These are phyloP conservation scores for Pythium guiyangense DNA, from an alignment of 352 stramenopile genomes.

Conservation along the genomic window DNA sequence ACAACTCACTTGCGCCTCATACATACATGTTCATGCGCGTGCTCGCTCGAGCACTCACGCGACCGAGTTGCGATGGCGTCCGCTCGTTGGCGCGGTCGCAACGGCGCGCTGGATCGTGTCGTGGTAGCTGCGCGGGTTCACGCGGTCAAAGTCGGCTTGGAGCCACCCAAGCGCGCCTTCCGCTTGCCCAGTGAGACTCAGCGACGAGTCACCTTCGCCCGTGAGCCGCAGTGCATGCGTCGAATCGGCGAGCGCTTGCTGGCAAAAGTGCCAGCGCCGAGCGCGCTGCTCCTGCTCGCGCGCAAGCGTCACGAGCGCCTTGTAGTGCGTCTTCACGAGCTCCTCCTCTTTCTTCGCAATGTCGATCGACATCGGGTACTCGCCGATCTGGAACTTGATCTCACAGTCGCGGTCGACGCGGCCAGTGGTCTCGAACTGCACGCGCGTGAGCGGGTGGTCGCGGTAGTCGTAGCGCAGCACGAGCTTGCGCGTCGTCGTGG, in stretches of 20 bases:
- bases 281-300: constrained; percentile 33
- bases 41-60: no score
- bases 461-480: constrained; percentile 38
- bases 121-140: constrained; percentile 33
- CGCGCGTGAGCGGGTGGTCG: constrained; percentile 22
- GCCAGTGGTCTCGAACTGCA: constrained; percentile 51
- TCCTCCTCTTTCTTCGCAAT: constrained; percentile 45
- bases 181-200: constrained; percentile 23
- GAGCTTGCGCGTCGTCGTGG: constrained; percentile 47
- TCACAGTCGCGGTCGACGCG: constrained; percentile 56
- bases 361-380: constrained; percentile 37
- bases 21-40: no score
- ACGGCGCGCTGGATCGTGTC: constrained; percentile 15
- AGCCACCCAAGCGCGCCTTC: constrained; percentile 22
- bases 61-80: neutral
- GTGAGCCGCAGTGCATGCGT: neutral
- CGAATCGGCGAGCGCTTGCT: constrained; percentile 20
- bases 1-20: no score
- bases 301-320: constrained; percentile 34
- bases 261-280: constrained; percentile 29
- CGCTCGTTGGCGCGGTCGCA: neutral
- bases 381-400: constrained; percentile 56
- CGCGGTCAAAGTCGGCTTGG: constrained; percentile 21
- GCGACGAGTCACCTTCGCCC: constrained; percentile 1
- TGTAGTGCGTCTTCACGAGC: no score